Evolutionary conservation across 805 yeast genomes (phyloP), one percentile per base, ranked within the genome.

Genomic region (Tetrapisispora nanseiensis): DNA sequence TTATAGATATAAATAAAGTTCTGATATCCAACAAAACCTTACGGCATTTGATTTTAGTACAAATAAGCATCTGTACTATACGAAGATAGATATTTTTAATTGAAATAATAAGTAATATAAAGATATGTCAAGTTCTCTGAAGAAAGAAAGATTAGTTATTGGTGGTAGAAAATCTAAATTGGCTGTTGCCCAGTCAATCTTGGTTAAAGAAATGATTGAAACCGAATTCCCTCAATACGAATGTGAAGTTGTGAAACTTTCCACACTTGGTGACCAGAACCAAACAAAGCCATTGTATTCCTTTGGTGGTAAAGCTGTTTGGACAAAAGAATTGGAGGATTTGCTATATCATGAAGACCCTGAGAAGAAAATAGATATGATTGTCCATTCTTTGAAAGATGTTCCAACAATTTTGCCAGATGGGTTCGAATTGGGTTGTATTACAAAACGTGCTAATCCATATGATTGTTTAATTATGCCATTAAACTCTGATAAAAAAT

Each of bases 281-380:
- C 92, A 79, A 57, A 75, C 72, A 56, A 80, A 78, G 58, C 96
- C 98, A 7, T 69, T 92, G 39, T 92, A 90, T 62, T 76, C 95
- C 4, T 92, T 92, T 65, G 97, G 97, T 33, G 98, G 98, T 21
- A 92, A 92, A 61, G 78, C 96, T 0, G 63, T 92, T 20, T 92
- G 98, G 98, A 92, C 98, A 3, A 84, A 85, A 57, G 98, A 92
- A 63, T 70, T 92, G 44, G 98, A 92, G 64, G 80, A 79, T 20
- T 66, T 87, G 38, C 67, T 90, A 31, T 71, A 82, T 49, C 69
- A 73, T 36, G 71, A 78, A 21, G 89, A 82, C 23, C 70, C 66
- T 16, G 78, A 70, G 51, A 80, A 82, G 41, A 71, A 78, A 63
- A 69, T 90, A 38, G 97, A 92, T 60, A 67, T 90, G 64, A 82